Percentiles rank a stretch among this genome's conserved stretches.
Evolutionary conservation across 176 grass and related monocot genomes (phyloP).

Genomic region (Oryza coarctata): DNA sequence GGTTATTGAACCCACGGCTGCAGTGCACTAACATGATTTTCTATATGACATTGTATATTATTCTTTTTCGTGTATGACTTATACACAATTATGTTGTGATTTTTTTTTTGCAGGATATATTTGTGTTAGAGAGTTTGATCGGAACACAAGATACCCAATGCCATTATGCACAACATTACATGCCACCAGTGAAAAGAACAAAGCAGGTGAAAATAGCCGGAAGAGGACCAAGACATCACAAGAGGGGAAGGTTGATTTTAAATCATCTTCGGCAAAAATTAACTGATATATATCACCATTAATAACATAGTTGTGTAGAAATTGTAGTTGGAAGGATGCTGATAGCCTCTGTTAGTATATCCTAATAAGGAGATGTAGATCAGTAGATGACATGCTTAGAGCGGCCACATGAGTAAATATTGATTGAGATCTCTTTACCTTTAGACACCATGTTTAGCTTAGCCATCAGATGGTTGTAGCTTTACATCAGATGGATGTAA

Average conservation of each 20-base stretch:
- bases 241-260: not conserved
- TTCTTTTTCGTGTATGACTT: slow-evolving; percentile 10
- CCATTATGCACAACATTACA: slow-evolving; percentile 23
- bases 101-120: slow-evolving; percentile 31
- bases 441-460: too few relatives aligned
- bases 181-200: slow-evolving; percentile 24
- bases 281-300: not conserved
- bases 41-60: not conserved
- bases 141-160: not conserved
- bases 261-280: not conserved
- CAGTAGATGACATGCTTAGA: not conserved
- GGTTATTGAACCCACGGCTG: not conserved
- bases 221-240: slow-evolving; percentile 5
- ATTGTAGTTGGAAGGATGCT: slow-evolving; percentile 15
- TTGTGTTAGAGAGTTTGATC: slow-evolving; percentile 43
- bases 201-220: not conserved
- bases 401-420: not conserved
- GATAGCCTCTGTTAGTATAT: not conserved
- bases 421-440: not conserved
- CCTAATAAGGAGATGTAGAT: slow-evolving; percentile 10
- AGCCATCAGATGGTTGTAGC: too few relatives aligned
- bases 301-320: slow-evolving; percentile 13
- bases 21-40: not conserved
- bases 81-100: not conserved
- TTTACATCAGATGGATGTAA: too few relatives aligned